Evolutionary conservation across 75 land plant genomes (phyloP).

Genomic region (Gnetum montanum): DNA sequence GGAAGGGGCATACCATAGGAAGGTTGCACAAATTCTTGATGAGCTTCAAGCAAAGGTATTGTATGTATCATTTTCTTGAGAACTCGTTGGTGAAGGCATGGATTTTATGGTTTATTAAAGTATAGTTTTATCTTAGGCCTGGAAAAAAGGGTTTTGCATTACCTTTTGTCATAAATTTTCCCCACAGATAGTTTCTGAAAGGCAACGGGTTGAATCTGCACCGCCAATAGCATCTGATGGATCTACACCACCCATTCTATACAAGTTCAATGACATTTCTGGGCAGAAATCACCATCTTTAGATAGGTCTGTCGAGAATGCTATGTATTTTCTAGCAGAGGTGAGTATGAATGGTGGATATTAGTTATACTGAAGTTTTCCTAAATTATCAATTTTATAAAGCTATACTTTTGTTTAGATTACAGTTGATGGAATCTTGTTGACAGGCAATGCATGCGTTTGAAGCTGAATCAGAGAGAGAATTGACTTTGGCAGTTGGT

Average conservation of each 20-base stretch:
- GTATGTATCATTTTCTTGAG: too few relatives aligned
- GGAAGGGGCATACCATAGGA: slow-evolving; percentile 46
- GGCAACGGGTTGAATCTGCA: slow-evolving; percentile 52
- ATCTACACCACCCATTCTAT: slow-evolving; percentile 20
- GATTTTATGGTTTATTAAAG: neutral
- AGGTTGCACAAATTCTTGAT: slow-evolving; percentile 55
- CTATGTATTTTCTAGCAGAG: slow-evolving; percentile 59
- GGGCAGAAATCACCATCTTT: slow-evolving; percentile 14
- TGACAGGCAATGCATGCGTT: slow-evolving; percentile 71
- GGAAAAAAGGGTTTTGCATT: too few relatives aligned
- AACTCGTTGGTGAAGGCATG: too few relatives aligned
- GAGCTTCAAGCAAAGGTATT: slow-evolving; percentile 67
- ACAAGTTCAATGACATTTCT: slow-evolving; percentile 40
- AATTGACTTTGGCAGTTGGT: slow-evolving; percentile 65
- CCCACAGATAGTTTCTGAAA: slow-evolving; percentile 53
- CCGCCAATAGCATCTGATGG: slow-evolving; percentile 37
- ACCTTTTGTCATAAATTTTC: neutral
- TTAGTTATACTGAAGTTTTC: too few relatives aligned
- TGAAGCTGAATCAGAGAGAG: slow-evolving; percentile 72
- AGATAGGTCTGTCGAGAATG: slow-evolving; percentile 20
- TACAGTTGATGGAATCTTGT: too few relatives aligned
- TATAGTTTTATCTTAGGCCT: neutral
- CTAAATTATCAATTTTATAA: too few relatives aligned
- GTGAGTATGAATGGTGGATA: too few relatives aligned
- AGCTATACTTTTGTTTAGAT: too few relatives aligned